Base-by-base conservation (phyloP, 306 rosid genomes). In the Vigna hirtella region DNA sequence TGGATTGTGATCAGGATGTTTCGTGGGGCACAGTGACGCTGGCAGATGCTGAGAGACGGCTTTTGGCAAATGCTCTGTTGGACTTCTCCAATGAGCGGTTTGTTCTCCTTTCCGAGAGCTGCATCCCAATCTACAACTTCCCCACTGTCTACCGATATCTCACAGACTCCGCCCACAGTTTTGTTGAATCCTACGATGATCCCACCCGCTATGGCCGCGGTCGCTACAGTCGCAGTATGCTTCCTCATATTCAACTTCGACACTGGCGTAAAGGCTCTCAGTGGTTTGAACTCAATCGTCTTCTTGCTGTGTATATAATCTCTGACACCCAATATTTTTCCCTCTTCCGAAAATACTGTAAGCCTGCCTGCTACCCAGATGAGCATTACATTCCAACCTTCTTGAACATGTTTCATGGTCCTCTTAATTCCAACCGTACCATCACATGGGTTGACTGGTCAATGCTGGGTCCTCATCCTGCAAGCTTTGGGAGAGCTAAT, bases 381-480 rank as follows among this genome's bases (percentile, higher is more conserved):
- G 98, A 95, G 51, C 97, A 95, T 81, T 95, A 91, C 83, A 48
- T 95, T 76, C 94, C 98, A 11, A 95, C 98, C 32, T 95, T 73
- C 84, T 70, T 93, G 56, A 93, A 95, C 73, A 93, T 92, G 96
- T 89, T 89, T 81, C 87, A 88, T 63, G 93, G 90, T 61, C 62
- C 89, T 6, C 87, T 77, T 16, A 95, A 95, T 67, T 86, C 99
- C 0, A 95, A 95, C 76, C 84, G 98, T 70, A 91, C 96, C 0
- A 85, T 92, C 22, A 95, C 98, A 2, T 92, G 97, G 97, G 99
- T 95, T 32, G 89, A 95, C 62, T 95, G 97, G 98, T 91, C 99
- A 1, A 16, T 82, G 79, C 85, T 91, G 11, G 99, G 99, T 53
- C 99, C 99, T 5, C 99, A 95, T 77, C 99, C 98, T 0, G 93